Evolutionary conservation across 306 rosid species (phyloP), one percentile per base, ranked within the genome.

Genomic region (Senna siamea): DNA sequence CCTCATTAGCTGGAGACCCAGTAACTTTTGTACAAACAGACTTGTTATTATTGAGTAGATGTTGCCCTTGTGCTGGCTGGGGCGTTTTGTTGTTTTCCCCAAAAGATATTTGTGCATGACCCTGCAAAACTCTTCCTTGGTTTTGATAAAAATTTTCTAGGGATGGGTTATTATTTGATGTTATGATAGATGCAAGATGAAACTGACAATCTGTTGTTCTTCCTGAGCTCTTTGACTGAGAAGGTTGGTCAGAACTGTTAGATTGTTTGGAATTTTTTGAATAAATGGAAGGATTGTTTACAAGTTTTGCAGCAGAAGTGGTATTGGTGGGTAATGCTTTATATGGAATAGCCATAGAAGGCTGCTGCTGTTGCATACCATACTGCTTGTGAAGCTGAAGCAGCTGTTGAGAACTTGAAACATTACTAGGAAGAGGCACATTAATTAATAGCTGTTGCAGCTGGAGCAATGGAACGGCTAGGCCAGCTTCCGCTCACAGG

Each of bases 31-130:
- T 23, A 60, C 55, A 72, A 54, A 78, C 18, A 44, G 82, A 68
- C 56, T 70, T 86, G 57, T 64, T 80, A 69, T 68, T 80, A 65
- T 55, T 58, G 51, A 60, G 80, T 48, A 62, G 54, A 23, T 69
- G 87, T 76, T 76, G 84, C 81, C 78, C 79, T 20, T 71, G 73
- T 22, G 69, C 59, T 58, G 87, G 67, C 56, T 53, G 66, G 63
- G 88, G 40, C n/a, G 86, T 63, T 17, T 57, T 66, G 80, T 69
- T 69, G 76, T 86, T 79, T 77, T 86, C 92, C 28, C 79, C 89
- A 68, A 90, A 90, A 37, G 93, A 90, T 80, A 90, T 84, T 79
- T 81, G 93, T 76, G 79, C 83, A 69, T 77, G 91, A 66, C 89
- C 88, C 23, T 67, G 84, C 63, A 79, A 79, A 70, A 62, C 69